Conservation (phyloP, 192 early-diverging fungal genomes). For the Podila epicladia region DNA sequence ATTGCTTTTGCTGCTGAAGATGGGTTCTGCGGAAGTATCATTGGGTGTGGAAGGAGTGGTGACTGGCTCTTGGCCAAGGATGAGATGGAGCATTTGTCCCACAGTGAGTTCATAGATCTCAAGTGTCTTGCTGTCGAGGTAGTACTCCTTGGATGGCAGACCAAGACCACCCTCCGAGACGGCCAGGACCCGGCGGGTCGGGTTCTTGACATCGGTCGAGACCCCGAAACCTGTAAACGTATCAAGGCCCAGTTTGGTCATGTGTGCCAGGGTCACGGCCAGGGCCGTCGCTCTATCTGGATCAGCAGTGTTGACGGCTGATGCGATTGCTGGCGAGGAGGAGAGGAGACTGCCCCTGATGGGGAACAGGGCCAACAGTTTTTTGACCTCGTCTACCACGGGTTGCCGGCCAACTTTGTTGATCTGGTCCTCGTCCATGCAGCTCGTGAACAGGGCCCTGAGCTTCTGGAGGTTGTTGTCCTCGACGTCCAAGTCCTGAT, state of each 20-base stretch:
- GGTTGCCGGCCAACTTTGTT: conserved; percentile 47
- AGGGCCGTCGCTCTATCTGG: not conserved
- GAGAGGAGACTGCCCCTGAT: conserved; percentile 3
- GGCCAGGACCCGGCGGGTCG: conserved; percentile 56
- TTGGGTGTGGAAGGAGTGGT: too few species aligned
- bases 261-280: conserved; percentile 15
- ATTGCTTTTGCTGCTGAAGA: too few species aligned
- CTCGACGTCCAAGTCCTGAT: conserved; percentile 21
- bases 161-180: conserved; percentile 60
- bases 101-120: conserved; percentile 53
- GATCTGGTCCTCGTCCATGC: conserved; percentile 56
- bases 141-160: conserved; percentile 73
- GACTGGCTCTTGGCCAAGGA: conserved; percentile 26
- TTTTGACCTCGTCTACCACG: conserved; percentile 33
- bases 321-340: not conserved
- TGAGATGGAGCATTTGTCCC: conserved; percentile 37
- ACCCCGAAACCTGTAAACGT: conserved; percentile 58
- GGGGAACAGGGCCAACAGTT: conserved; percentile 47
- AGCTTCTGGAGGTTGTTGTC: conserved; percentile 62
- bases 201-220: conserved; percentile 63
- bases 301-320: not conserved
- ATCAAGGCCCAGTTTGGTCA: conserved; percentile 30
- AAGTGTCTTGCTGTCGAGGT: conserved; percentile 55
- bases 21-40: too few species aligned
- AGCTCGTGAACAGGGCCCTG: conserved; percentile 63